phyloP scores from a whole-genome alignment of 73 alveolate genomes.

The Diophrys appendiculata region DNA sequence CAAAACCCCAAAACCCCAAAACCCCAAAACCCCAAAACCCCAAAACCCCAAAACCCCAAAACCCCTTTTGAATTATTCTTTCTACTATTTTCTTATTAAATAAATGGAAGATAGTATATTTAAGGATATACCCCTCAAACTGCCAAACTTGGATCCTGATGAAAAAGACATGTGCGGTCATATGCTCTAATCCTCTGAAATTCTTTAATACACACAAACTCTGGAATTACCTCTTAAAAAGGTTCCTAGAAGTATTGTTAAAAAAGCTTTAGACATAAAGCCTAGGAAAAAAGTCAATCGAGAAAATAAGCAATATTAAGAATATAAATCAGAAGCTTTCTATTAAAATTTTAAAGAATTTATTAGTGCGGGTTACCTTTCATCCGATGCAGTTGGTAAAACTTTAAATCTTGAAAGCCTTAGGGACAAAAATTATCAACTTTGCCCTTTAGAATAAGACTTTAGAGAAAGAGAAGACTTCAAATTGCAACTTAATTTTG shows the following conservation, averaged over 20 bases:
- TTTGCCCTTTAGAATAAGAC: background rate
- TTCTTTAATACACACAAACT: too few species aligned
- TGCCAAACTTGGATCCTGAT: too few species aligned
- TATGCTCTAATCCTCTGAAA: too few species aligned
- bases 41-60: too few species aligned
- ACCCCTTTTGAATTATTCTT: too few species aligned
- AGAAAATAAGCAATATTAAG: background rate
- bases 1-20: too few species aligned
- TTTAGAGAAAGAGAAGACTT: background rate
- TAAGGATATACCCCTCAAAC: too few species aligned
- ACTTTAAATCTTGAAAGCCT: background rate
- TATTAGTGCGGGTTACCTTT: background rate
- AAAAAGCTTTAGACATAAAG: background rate
- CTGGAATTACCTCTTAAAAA: too few species aligned
- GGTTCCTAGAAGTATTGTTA: background rate
- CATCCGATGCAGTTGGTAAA: background rate
- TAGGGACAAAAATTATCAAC: background rate
- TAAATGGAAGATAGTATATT: too few species aligned
- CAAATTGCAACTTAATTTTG: background rate
- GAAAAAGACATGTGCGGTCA: too few species aligned
- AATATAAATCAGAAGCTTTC: background rate
- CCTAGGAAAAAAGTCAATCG: background rate
- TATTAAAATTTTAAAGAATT: background rate
- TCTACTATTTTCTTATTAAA: too few species aligned
- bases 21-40: too few species aligned